A percentile compares a stretch with the other conserved stretches of the same genome.
Conservation (phyloP, 164 flowering plant genomes). For the Vitis vinifera region ASM3070453v1 NC_081818.1:24612001-24612500, state of each 20-base stretch:
- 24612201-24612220: not conserved
- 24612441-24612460: slow-evolving; percentile 13
- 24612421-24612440: slow-evolving; percentile 17
- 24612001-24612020: not conserved
- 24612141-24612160: slow-evolving; percentile 51
- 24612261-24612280: too few species aligned
- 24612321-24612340: too few species aligned
- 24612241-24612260: too few species aligned
- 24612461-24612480: slow-evolving; percentile 41
- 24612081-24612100: slow-evolving; percentile 13
- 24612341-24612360: too few species aligned
- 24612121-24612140: slow-evolving; percentile 45
- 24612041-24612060: slow-evolving; percentile 19
- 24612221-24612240: slow-evolving; percentile 7
- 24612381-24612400: not conserved
- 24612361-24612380: too few species aligned
- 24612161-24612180: not conserved
- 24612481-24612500: slow-evolving; percentile 67
- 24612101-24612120: slow-evolving; percentile 38
- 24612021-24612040: not conserved
- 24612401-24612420: not conserved
- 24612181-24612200: slow-evolving; percentile 2
- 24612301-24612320: too few species aligned
- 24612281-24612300: too few species aligned
- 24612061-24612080: slow-evolving; percentile 34